Evolutionary conservation across 768 basidiomycete genomes (phyloP), one percentile per base, ranked within the genome.

Genomic region (Lactifluus volemus): DNA sequence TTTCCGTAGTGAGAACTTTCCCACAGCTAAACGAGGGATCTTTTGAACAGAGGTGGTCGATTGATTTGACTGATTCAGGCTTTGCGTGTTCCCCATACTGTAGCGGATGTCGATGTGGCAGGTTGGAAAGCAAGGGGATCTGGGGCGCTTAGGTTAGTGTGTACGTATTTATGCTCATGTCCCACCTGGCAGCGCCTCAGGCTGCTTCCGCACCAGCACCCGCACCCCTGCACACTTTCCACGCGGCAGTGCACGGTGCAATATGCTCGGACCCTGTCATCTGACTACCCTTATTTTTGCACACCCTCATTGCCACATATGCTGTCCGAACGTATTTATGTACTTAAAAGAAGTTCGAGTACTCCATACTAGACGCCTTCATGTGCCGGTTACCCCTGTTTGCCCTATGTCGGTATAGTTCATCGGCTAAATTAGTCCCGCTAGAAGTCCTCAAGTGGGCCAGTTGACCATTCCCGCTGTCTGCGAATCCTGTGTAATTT

Each of bases 81-180:
- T 66, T 39, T 61, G 65, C 17, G 25, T 34, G 19, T 66, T 66
- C 12, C 65, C 65, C 65, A 66, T 66, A 25, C 25, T 25, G 25
- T 25, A 48, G 52, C 15, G 7, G 32, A 30, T 15, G 60, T 58
- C 51, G 52, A 63, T 44, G 61, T 63, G 56, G 56, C 39, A 49
- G 61, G 48, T 42, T 36, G 56, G 41, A 58, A 58, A 30, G 29
- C 15, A 29, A 34, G 38, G 30, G 11, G 50, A 48, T 30, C 5
- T 36, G 48, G 5, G 56, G 61, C 61, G 61, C 61, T 58, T 63
- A 54, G n/a, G 9, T 17, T 52, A 53, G 61, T 49, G 56, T 58
- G 57, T 49, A 42, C 52, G 52, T 63, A 58, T 63, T 63, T 63
- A 63, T 63, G 56, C 39, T 17, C 34, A 17, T 19, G 11, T 19